phyloP scores from a whole-genome alignment of 257 asterid species.

The Phtheirospermum japonicum region DNA sequence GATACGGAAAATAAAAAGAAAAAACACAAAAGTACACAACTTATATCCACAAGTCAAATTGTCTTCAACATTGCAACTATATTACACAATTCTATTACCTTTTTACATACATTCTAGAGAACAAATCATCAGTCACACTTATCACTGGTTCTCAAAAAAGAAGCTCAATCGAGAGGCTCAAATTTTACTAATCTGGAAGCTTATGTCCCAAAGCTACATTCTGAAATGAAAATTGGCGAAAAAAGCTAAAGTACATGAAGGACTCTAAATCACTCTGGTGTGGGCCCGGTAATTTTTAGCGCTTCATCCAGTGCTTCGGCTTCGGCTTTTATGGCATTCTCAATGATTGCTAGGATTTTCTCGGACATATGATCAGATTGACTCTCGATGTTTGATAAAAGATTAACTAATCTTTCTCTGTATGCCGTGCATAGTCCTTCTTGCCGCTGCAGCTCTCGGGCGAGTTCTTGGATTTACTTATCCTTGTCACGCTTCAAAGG shows the following conservation, averaged over 20 bases:
- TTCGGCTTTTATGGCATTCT: constrained; percentile 46
- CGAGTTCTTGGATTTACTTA: constrained; percentile 52
- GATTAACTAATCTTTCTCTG: constrained; percentile 35
- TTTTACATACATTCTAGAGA: constrained; percentile 22
- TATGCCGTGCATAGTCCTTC: constrained; percentile 53
- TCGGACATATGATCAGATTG: constrained; percentile 48
- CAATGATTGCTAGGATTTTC: constrained; percentile 48
- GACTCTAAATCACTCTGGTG: neutral
- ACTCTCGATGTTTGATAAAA: constrained; percentile 41
- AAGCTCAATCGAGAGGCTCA: neutral
- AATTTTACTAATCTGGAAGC: neutral
- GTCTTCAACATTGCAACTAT: constrained; percentile 2
- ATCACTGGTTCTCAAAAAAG: constrained; percentile 14
- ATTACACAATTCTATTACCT: constrained; percentile 19
- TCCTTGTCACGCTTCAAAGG: constrained; percentile 51
- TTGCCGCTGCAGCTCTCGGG: constrained; percentile 53
- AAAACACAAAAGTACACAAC: neutral
- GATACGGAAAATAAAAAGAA: too few species aligned
- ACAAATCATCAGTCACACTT: constrained; percentile 4
- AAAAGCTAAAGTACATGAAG: too few species aligned
- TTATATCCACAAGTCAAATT: neutral
- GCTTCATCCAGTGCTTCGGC: constrained; percentile 37
- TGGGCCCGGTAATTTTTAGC: neutral
- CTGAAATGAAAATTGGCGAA: neutral
- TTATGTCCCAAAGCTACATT: neutral